Conservation (phyloP, 768 basidiomycete genomes). For the Gymnopilus dilepis region DNA sequence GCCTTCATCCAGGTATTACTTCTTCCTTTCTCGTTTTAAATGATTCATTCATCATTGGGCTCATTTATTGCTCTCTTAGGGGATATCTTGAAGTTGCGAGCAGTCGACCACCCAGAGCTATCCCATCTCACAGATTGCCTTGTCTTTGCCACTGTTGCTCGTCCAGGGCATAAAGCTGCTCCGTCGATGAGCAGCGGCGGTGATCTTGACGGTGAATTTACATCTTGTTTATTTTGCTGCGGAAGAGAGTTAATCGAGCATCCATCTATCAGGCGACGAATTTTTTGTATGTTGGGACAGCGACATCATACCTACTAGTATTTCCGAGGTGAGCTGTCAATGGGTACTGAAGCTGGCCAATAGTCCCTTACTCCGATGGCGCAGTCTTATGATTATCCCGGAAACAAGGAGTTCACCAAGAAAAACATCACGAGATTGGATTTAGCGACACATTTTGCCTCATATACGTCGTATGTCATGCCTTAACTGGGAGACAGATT, state of each 20-base stretch:
- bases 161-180: conserved; percentile 62
- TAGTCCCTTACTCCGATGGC: background rate
- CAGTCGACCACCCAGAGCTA: conserved; percentile 54
- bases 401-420: conserved; percentile 57
- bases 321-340: conserved; percentile 51
- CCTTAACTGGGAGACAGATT: background rate
- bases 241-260: background rate
- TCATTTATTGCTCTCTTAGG: no score
- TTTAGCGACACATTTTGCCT: conserved; percentile 68
- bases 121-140: conserved; percentile 69
- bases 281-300: conserved; percentile 76
- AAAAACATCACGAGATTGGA: conserved; percentile 57
- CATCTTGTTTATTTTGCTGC: background rate
- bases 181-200: conserved; percentile 76
- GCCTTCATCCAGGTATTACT: conserved; percentile 69
- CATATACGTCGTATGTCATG: conserved; percentile 59
- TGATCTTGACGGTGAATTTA: conserved; percentile 56
- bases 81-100: conserved; percentile 68
- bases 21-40: conserved; percentile 1
- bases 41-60: background rate
- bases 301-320: conserved; percentile 59
- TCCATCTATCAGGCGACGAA: conserved; percentile 53
- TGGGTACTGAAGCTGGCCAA: background rate
- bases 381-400: conserved; percentile 72
- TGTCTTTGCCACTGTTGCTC: conserved; percentile 65